Conservation (phyloP, 805 yeast species). For the Lachancea sp. region DNA sequence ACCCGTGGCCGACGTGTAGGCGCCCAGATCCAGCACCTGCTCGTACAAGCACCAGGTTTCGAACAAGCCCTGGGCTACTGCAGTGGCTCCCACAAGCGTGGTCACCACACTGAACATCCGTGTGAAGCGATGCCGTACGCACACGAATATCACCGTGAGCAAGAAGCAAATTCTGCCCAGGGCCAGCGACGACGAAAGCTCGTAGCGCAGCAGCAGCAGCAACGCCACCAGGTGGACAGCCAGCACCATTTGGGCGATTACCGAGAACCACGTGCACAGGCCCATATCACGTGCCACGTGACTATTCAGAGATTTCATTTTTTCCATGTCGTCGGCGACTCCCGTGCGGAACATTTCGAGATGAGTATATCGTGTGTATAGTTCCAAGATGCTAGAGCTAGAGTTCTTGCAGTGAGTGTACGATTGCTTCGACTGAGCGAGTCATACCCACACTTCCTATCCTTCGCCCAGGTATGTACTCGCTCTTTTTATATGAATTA, state of each 20-base stretch:
- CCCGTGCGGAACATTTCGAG: too few relatives aligned
- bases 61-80: background rate
- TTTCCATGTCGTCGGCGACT: too few relatives aligned
- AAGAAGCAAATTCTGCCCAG: slow-evolving; percentile 5
- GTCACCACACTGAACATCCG: slow-evolving; percentile 6
- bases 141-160: slow-evolving; percentile 7
- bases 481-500: too few relatives aligned
- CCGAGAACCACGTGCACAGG: background rate
- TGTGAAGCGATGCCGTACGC: slow-evolving; percentile 8
- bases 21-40: slow-evolving; percentile 1
- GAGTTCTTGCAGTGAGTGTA: too few relatives aligned
- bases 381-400: too few relatives aligned
- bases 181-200: background rate
- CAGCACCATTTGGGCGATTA: background rate
- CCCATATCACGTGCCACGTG: too few relatives aligned
- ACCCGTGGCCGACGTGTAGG: slow-evolving; percentile 1
- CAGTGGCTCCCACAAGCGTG: slow-evolving; percentile 1
- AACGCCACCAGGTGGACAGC: background rate
- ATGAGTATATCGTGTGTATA: too few relatives aligned
- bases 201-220: slow-evolving; percentile 2
- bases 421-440: too few relatives aligned
- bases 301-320: too few relatives aligned
- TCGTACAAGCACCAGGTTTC: background rate
- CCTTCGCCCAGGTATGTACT: too few relatives aligned
- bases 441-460: too few relatives aligned